phyloP scores from a whole-genome alignment of 768 basidiomycete species.

The Filobasidium floriforme region DNA sequence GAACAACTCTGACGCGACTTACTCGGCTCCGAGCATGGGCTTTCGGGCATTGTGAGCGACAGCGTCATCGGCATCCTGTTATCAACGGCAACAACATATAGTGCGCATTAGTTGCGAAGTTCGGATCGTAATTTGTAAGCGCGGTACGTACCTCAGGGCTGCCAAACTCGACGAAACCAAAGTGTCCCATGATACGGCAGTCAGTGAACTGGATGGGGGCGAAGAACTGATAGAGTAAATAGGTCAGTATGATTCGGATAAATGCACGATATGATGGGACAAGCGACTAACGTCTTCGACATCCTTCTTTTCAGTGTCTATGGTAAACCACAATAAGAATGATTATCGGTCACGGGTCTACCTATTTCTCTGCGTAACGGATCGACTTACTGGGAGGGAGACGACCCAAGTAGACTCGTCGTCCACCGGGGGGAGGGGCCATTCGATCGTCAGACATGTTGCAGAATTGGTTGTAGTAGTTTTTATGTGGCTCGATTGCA shows the following conservation, averaged over 20 bases:
- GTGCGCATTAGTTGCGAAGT: background rate
- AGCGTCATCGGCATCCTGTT: constrained; percentile 92
- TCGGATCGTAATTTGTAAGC: background rate
- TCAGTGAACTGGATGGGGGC: constrained; percentile 80
- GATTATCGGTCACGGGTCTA: background rate
- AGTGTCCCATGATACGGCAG: constrained; percentile 91
- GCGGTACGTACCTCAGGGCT: constrained; percentile 56
- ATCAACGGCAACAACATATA: constrained; percentile 2
- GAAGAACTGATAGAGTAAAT: constrained; percentile 48
- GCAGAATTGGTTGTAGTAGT: background rate
- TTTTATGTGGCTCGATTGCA: background rate
- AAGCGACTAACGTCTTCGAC: constrained; percentile 34
- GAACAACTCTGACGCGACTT: constrained; percentile 18
- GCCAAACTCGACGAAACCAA: constrained; percentile 96
- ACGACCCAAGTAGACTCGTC: constrained; percentile 38
- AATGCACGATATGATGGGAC: too few species aligned
- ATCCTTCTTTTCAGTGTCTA: constrained; percentile 41
- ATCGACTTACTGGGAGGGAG: constrained; percentile 33
- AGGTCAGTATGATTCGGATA: background rate
- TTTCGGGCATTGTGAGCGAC: constrained; percentile 79
- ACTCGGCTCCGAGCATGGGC: constrained; percentile 81
- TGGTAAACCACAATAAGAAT: background rate
- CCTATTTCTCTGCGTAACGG: too few species aligned
- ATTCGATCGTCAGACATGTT: background rate
- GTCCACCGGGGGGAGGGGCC: constrained; percentile 4